phyloP scores from a whole-genome alignment of 495 filamentous ascomycete species.

The Trichoderma asperelloides region DNA sequence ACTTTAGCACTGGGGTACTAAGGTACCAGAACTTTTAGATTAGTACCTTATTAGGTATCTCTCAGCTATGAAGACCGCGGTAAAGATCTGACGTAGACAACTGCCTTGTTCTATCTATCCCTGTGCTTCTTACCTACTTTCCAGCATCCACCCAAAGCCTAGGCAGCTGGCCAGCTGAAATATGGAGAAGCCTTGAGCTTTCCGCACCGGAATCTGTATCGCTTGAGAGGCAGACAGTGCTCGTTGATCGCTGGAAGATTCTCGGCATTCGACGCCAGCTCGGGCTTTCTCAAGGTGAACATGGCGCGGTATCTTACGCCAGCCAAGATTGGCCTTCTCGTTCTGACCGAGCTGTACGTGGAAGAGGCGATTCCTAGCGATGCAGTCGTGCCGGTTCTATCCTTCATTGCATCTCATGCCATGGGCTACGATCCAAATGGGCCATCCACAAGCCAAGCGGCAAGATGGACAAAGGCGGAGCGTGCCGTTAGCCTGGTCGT shows the following conservation, averaged over 20 bases:
- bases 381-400: conserved; percentile 72
- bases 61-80: not conserved
- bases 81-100: not conserved
- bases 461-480: conserved; percentile 32
- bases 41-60: no score
- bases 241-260: not conserved
- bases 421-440: conserved; percentile 35
- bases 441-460: conserved; percentile 13
- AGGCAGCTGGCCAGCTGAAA: not conserved
- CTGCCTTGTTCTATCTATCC: not conserved
- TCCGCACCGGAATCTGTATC: not conserved
- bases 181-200: not conserved
- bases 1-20: no score
- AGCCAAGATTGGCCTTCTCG: conserved; percentile 72
- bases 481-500: conserved; percentile 42
- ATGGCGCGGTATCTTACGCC: conserved; percentile 82
- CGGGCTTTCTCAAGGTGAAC: conserved; percentile 9
- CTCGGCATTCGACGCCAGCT: not conserved
- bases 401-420: conserved; percentile 71
- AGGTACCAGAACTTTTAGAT: no score
- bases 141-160: not conserved
- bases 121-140: not conserved
- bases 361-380: conserved; percentile 63
- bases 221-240: not conserved
- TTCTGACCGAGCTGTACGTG: conserved; percentile 71